Evolutionary conservation across 306 rosid species (phyloP).

Genomic region (Echinosophora koreensis): DNA sequence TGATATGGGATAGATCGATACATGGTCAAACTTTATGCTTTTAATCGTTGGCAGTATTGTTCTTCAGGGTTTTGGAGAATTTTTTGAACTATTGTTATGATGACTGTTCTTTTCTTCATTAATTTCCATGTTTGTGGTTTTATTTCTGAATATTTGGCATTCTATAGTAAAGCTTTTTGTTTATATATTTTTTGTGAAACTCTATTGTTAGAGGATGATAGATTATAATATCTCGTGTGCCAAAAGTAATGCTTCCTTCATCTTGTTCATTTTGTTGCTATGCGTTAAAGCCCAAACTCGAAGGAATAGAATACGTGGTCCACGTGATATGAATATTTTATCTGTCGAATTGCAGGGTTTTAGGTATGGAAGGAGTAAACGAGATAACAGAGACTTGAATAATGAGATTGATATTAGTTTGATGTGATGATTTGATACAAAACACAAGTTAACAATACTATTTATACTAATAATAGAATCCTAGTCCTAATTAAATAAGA

Average conservation of each 20-base stretch:
- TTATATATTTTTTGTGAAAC: background rate
- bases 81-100: conserved; percentile 5
- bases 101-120: conserved; percentile 1
- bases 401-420: too few species aligned
- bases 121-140: conserved; percentile 13
- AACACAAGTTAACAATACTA: background rate
- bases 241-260: conserved; percentile 19
- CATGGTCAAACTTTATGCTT: conserved; percentile 1
- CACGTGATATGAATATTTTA: conserved; percentile 9
- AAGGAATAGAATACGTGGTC: background rate
- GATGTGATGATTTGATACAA: too few species aligned
- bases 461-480: too few species aligned
- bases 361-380: background rate
- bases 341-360: background rate
- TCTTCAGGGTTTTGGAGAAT: background rate
- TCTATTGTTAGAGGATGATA: background rate
- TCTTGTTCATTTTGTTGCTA: conserved; percentile 26
- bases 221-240: background rate
- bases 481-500: too few species aligned
- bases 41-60: background rate
- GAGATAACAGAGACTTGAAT: background rate
- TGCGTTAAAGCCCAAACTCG: background rate
- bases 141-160: conserved; percentile 23
- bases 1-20: background rate
- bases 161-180: conserved; percentile 3